Evolutionary conservation across 2,329 filamentous ascomycete genomes (phyloP), one percentile per base, ranked within the genome.

Genomic region (Phialemonium atrogriseum): DNA sequence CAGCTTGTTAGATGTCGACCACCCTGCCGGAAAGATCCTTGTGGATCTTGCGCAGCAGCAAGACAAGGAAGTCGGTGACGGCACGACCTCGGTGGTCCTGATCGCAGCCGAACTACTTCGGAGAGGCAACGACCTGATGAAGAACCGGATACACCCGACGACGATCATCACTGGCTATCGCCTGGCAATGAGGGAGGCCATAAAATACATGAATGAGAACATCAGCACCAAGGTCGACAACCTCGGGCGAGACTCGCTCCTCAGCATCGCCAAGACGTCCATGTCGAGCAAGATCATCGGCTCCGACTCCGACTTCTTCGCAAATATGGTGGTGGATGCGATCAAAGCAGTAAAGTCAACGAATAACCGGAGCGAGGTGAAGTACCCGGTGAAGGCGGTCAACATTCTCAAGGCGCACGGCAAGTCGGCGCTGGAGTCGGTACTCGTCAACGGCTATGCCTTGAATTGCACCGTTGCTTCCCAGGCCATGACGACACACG

Each of bases 221-320:
- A 82, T 98, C 59, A 89, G 85, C 69, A 85, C 86, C 51, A 94
- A 93, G 65, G 89, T 96, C 35, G 89, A 96, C 52, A 77, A 81
- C 38, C 74, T 98, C 33, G 88, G 87, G 38, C 80, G 84, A 39
- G 91, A 96, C 41, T 91, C 85, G 38, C 74, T 98, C 46, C 60
- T 96, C 52, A 95, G 77, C 64, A 95, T 98, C 55, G 91, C 91
- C 41, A 96, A 89, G 69, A 98, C 91, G 13, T 95, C 88, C 52
- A 98, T 98, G 89, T 95, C 88, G 32, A 94, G 85, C 70, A 98
- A 98, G 68, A 93, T 98, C 53, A 96, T 98, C 56, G 91, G 91
- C 36, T 68, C 84, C 35, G 91, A 98, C 61, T 87, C 85, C 10
- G 87, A 94, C 43, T 98, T 98, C 68, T 98, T 98, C 54, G 78